Conservation (phyloP, 345 rosid genomes). For the Pistacia atlantica region DNA sequence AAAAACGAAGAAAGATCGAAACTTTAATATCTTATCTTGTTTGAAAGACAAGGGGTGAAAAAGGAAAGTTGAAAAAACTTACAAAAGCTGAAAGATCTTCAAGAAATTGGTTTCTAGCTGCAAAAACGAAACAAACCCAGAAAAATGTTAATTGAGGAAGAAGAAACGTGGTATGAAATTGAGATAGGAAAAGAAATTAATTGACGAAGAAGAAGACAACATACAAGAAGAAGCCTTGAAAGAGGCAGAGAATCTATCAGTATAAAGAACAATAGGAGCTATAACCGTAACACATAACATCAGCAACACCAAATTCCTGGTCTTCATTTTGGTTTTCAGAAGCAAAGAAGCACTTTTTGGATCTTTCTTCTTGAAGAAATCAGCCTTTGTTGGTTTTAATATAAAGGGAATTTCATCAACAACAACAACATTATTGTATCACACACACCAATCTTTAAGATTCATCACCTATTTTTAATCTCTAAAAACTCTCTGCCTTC, state of each 20-base stretch:
- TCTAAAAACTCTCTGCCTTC: background rate
- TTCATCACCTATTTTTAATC: too few relatives aligned
- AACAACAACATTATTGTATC: background rate
- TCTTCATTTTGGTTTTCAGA: slow-evolving; percentile 42
- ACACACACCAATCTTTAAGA: too few relatives aligned
- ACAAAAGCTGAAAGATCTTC: slow-evolving; percentile 75
- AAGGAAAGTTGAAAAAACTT: slow-evolving; percentile 21
- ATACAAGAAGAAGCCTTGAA: slow-evolving; percentile 51
- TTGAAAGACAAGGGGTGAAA: background rate
- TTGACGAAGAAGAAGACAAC: slow-evolving; percentile 19
- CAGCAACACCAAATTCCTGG: slow-evolving; percentile 63
- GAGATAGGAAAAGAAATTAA: background rate
- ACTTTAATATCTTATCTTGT: background rate
- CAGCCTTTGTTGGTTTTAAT: too few relatives aligned
- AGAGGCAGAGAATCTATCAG: slow-evolving; percentile 48
- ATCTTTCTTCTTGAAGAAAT: background rate
- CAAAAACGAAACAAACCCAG: slow-evolving; percentile 10
- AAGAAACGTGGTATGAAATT: background rate
- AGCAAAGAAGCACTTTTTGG: background rate
- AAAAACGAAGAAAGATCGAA: slow-evolving; percentile 16
- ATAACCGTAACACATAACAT: slow-evolving; percentile 68
- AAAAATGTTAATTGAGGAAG: background rate
- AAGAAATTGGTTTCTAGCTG: slow-evolving; percentile 69
- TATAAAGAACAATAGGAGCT: slow-evolving; percentile 80
- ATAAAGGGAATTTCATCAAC: too few relatives aligned